Evolutionary conservation across 2,329 filamentous ascomycete genomes (phyloP).

Genomic region (Diaporthe sp.): DNA sequence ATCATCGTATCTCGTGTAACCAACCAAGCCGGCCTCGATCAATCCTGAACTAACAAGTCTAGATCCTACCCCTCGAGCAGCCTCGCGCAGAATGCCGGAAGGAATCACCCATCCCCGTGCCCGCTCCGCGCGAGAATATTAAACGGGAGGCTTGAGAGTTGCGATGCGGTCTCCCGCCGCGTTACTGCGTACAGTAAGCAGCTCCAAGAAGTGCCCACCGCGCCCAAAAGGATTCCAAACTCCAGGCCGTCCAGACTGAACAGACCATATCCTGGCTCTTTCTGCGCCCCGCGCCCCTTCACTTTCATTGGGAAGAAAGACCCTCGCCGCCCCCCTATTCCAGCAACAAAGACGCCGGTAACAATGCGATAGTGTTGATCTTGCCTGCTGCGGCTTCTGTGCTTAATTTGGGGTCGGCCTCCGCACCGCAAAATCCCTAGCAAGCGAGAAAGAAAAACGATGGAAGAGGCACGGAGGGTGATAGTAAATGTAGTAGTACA

Average conservation of each 20-base stretch:
- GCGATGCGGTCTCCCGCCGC: not conserved
- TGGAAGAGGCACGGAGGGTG: not conserved
- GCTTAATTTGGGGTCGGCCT: not conserved
- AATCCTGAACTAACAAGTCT: not conserved
- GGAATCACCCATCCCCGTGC: not conserved
- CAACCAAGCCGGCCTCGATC: not conserved
- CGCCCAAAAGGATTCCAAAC: not conserved
- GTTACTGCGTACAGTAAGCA: not conserved
- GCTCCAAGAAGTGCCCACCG: not conserved
- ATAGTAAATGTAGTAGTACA: slow-evolving; percentile 29
- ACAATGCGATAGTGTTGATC: slow-evolving; percentile 26
- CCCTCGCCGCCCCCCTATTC: slow-evolving; percentile 1
- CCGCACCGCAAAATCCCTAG: not conserved
- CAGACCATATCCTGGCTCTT: not conserved
- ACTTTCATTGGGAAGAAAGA: not conserved
- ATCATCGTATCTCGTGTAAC: slow-evolving; percentile 16
- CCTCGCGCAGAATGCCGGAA: not conserved
- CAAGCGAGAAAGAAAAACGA: not conserved
- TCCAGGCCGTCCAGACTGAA: not conserved
- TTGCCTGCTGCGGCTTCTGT: slow-evolving; percentile 23
- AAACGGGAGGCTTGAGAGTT: not conserved
- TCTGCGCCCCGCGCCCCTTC: not conserved
- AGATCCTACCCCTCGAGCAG: too few species aligned
- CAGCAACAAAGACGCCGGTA: slow-evolving; percentile 16
- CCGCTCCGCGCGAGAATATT: not conserved